Base-by-base conservation (phyloP, 768 basidiomycete species). In the Grammothele lineata region DNA sequence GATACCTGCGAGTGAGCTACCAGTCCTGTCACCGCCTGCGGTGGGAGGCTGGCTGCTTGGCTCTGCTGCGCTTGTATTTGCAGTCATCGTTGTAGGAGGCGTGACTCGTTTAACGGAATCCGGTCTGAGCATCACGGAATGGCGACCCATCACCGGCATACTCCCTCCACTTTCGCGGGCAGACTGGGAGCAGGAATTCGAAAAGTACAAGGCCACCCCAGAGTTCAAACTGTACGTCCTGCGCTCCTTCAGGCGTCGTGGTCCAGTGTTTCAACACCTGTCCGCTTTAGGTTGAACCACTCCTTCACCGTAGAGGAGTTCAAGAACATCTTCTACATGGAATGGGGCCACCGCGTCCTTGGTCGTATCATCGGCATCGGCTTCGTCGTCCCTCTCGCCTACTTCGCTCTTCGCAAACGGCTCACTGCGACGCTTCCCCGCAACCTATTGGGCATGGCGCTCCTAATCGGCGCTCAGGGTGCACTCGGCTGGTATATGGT, bases 401-500 rank as follows among this genome's bases (percentile, higher is more conserved):
- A 94, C 72, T 96, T 93, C 62, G 72, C 82, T 34, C 45, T 78
- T 33, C 77, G 81, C 33, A 83, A 81, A 51, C 78, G 80, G 51
- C 82, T 98, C 23, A 73, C 89, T 5, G 67, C 72, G 2, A 63
- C 76, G 0, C 72, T 92, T 49, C 77, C 82, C 1, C 57, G 66
- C n/a, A 78, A 81, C 51, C 77, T 96, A 19, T 65, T 78, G 12
- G 84, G 79, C 2, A 76, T 98, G 53, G 87, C 85, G 0, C 60
- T 82, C 0, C 78, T 97, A 25, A 85, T 99, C 41, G 96, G 93
- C 23, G 83, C 81, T 17, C 93, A 99, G 66, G 96, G 96, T 37
- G 75, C 79, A 17, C 74, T 99, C 17, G 96, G 96, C 22, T 99
- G 96, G 96, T 97, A 98, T 72, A 99, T 99, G 96, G 96, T 99